Percentiles rank a stretch among this genome's conserved stretches.
Evolutionary conservation across 202 grass and related monocot genomes (phyloP).

Genomic region (Setaria italica): DNA sequence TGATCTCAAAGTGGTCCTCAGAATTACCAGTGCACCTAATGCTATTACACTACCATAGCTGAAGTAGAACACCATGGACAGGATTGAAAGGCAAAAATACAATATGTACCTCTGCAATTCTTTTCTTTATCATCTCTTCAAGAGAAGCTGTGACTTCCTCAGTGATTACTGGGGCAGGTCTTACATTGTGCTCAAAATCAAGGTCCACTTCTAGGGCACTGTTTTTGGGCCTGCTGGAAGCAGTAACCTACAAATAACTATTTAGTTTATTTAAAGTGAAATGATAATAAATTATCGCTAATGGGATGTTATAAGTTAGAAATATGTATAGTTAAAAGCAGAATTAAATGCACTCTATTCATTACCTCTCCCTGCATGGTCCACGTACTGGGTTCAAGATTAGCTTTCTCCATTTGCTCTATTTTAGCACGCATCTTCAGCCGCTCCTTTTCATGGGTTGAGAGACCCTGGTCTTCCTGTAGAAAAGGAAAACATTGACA

Average conservation of each 20-base stretch:
- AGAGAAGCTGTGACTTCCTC: conserved; percentile 94
- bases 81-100: conserved; percentile 20
- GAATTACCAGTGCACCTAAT: neutral
- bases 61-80: neutral
- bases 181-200: conserved; percentile 96
- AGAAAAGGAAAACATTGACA: conserved; percentile 34
- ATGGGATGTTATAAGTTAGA: neutral
- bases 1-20: conserved; percentile 13
- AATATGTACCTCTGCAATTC: conserved; percentile 80
- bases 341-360: neutral
- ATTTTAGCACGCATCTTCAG: conserved; percentile 69
- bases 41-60: neutral
- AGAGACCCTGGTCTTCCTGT: conserved; percentile 64
- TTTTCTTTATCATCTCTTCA: conserved; percentile 97
- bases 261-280: conserved; percentile 18
- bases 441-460: conserved; percentile 84
- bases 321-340: conserved; percentile 35
- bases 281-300: conserved; percentile 11
- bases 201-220: conserved; percentile 98
- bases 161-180: conserved; percentile 87
- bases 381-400: conserved; percentile 80
- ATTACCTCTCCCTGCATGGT: conserved; percentile 92
- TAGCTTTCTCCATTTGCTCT: conserved; percentile 95
- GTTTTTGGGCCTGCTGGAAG: conserved; percentile 86
- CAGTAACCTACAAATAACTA: conserved; percentile 65